Evolutionary conservation across 257 asterid species (phyloP), one percentile per base, ranked within the genome.

Genomic region (Plectranthus barbatus): DNA sequence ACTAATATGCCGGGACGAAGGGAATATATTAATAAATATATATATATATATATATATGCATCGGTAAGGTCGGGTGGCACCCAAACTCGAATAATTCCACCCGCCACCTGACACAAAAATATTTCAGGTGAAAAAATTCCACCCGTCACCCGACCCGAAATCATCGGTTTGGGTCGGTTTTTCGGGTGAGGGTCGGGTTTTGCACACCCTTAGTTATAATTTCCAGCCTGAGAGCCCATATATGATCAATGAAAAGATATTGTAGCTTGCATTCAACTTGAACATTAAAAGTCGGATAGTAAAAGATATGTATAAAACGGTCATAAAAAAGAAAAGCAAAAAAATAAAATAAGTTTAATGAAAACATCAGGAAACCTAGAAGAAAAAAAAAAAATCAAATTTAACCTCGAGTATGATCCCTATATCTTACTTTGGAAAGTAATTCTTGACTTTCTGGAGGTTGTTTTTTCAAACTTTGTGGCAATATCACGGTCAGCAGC

Each of bases 391-490:
- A n/a, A 18, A 10, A 17, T 24, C 57, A 58, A 36, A 33, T 45
- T 49, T 34, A 56, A 26, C 33, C 36, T 18, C 13, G 7, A 24
- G 13, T 15, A 50, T 19, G 55, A 53, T 57, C 56, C 19, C 26
- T 7, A n/a, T n/a, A 34, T 77, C 86, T 81, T 84, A 93, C 99
- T 75, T 90, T 93, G 63, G 97, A 79, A 72, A 93, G 89, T 48
- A 93, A 74, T 74, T 90, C 97, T 73, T 84, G 99, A 74, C 97
- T 93, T 83, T 93, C 99, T 0, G 99, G 95, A 34, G 99, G 81
- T 70, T 93, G 99, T 69, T 84, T 90, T 62, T 79, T 50, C 86
- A 93, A 78, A 78, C 99, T 93, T 64, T 93, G 99, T 2, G 97
- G 99, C 81, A 93, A 73, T 72, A 93, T 93, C 23, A 93, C 99